phyloP scores from a whole-genome alignment of 371 early-diverging fungal genomes.

The Rhizopus sp. region DNA sequence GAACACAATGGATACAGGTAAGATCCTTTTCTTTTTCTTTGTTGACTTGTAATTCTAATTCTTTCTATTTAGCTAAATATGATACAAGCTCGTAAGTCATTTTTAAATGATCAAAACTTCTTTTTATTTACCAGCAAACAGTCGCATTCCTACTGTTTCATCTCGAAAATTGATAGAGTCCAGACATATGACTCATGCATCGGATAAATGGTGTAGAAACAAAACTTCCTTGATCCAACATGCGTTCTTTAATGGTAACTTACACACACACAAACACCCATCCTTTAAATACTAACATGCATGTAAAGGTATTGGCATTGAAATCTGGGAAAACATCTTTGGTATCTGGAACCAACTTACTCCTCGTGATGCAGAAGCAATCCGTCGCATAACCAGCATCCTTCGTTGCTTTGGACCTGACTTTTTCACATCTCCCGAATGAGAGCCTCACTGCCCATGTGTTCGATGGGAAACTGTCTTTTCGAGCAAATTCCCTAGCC shows the following conservation, averaged over 20 bases:
- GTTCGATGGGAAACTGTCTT: slow-evolving; percentile 32
- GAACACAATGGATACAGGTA: slow-evolving; percentile 25
- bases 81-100: slow-evolving; percentile 6
- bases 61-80: slow-evolving; percentile 22
- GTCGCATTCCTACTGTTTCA: slow-evolving; percentile 30
- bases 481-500: slow-evolving; percentile 23
- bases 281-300: background rate
- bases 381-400: slow-evolving; percentile 25
- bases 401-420: slow-evolving; percentile 31
- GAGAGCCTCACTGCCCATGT: slow-evolving; percentile 35
- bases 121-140: background rate
- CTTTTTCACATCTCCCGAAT: slow-evolving; percentile 28
- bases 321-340: slow-evolving; percentile 36
- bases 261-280: background rate
- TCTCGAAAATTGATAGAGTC: slow-evolving; percentile 26
- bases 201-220: slow-evolving; percentile 34
- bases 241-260: slow-evolving; percentile 33
- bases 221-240: slow-evolving; percentile 31
- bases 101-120: background rate
- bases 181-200: slow-evolving; percentile 27
- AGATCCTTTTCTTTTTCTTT: background rate
- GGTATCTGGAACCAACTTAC: slow-evolving; percentile 30
- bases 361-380: slow-evolving; percentile 33
- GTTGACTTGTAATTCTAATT: background rate
- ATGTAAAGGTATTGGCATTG: slow-evolving; percentile 27